Percentiles rank a stretch among this genome's conserved stretches.
These are phyloP conservation scores for Malbranchea zuffiana DNA, from an alignment of 2,329 filamentous ascomycete species.

Conservation along the genomic window DNA sequence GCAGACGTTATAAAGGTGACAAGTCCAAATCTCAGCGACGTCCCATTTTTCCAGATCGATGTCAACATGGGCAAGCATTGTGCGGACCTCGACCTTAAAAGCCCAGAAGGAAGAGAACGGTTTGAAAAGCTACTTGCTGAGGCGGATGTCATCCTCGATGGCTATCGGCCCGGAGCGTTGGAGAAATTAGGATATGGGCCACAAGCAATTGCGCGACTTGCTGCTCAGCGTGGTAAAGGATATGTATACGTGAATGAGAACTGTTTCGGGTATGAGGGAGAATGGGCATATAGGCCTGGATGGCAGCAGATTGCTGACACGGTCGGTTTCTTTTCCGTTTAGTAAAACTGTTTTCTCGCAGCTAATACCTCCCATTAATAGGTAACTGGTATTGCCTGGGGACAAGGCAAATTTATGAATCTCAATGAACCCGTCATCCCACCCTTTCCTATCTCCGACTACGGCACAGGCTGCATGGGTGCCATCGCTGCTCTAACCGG, in stretches of 20 bases:
- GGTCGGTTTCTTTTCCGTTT: conserved; percentile 32
- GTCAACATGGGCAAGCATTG: conserved; percentile 62
- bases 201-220: conserved; percentile 43
- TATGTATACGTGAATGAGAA: conserved; percentile 61
- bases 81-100: conserved; percentile 52
- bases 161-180: conserved; percentile 57
- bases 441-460: conserved; percentile 47
- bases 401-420: conserved; percentile 34
- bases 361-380: conserved; percentile 16
- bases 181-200: conserved; percentile 54
- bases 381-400: conserved; percentile 35
- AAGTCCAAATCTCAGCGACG: conserved; percentile 54
- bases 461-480: conserved; percentile 62
- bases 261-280: conserved; percentile 56
- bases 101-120: conserved; percentile 38
- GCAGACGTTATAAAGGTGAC: conserved; percentile 65
- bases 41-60: conserved; percentile 62
- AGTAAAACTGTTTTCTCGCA: background rate
- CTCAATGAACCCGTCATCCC: conserved; percentile 31
- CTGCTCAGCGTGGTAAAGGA: conserved; percentile 47
- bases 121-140: conserved; percentile 52
- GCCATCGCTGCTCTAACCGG: conserved; percentile 56
- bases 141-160: conserved; percentile 57
- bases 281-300: conserved; percentile 54
- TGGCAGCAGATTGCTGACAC: conserved; percentile 66